These are phyloP conservation scores for Spongospora subterranea DNA, from an alignment of 208 protist genomes.

Conservation along the genomic window DNA sequence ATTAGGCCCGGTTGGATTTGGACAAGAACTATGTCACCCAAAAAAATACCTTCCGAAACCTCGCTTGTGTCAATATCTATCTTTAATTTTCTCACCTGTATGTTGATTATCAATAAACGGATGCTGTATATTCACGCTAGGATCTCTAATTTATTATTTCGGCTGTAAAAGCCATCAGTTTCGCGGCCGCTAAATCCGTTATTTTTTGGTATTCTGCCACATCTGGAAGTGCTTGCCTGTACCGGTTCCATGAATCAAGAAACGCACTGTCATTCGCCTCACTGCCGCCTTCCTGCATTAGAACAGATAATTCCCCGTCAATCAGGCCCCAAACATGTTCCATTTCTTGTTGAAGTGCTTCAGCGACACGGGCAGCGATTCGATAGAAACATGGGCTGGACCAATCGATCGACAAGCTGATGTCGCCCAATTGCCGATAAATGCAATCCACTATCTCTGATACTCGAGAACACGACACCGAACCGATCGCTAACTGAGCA, in stretches of 20 bases:
- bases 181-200: neutral
- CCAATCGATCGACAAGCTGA: neutral
- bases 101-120: no score
- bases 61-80: no score
- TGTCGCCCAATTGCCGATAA: neutral
- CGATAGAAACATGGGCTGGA: neutral
- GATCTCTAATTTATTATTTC: no score
- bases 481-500: neutral
- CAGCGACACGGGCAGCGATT: neutral
- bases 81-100: no score
- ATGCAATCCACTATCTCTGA: neutral
- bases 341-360: neutral
- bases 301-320: neutral
- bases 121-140: no score
- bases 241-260: neutral
- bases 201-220: neutral
- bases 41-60: no score
- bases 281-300: neutral
- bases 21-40: no score
- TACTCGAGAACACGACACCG: neutral
- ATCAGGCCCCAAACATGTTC: neutral
- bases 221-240: neutral
- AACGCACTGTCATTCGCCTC: neutral
- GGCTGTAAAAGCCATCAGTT: neutral
- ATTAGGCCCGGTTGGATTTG: no score